These are phyloP conservation scores for Henningerozyma blattae DNA, from an alignment of 805 yeast species.

Conservation along the genomic window DNA sequence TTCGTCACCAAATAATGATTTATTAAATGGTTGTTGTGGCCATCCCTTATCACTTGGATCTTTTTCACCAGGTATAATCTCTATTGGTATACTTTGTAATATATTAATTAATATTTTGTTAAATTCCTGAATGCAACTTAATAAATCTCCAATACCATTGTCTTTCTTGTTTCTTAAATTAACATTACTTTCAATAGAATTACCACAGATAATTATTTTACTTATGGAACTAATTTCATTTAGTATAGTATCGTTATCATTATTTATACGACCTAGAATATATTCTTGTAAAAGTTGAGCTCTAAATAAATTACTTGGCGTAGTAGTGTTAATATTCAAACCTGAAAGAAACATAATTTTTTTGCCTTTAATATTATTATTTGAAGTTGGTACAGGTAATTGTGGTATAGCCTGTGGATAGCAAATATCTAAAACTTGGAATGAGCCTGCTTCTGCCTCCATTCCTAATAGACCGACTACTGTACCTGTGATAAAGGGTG, in stretches of 20 bases:
- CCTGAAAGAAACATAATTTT: constrained; percentile 71
- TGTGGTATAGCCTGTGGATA: constrained; percentile 62
- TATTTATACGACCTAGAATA: constrained; percentile 51
- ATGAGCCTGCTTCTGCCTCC: constrained; percentile 72
- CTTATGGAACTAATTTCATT: constrained; percentile 27
- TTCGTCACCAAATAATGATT: constrained; percentile 47
- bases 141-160: constrained; percentile 39
- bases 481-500: constrained; percentile 77
- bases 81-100: constrained; percentile 50
- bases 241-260: constrained; percentile 21
- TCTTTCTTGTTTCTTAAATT: constrained; percentile 10
- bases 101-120: constrained; percentile 49
- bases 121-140: constrained; percentile 44
- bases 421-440: constrained; percentile 69
- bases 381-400: constrained; percentile 20
- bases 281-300: constrained; percentile 55
- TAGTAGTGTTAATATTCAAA: constrained; percentile 38
- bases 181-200: constrained; percentile 35
- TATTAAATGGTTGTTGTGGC: constrained; percentile 88
- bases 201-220: constrained; percentile 60
- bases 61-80: constrained; percentile 69
- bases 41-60: constrained; percentile 80
- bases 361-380: constrained; percentile 21
- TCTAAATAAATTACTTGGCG: constrained; percentile 30
- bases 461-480: constrained; percentile 79